These are phyloP conservation scores for Fusarium phyllophilum DNA, from an alignment of 2,329 filamentous ascomycete genomes.

Conservation along the genomic window DNA sequence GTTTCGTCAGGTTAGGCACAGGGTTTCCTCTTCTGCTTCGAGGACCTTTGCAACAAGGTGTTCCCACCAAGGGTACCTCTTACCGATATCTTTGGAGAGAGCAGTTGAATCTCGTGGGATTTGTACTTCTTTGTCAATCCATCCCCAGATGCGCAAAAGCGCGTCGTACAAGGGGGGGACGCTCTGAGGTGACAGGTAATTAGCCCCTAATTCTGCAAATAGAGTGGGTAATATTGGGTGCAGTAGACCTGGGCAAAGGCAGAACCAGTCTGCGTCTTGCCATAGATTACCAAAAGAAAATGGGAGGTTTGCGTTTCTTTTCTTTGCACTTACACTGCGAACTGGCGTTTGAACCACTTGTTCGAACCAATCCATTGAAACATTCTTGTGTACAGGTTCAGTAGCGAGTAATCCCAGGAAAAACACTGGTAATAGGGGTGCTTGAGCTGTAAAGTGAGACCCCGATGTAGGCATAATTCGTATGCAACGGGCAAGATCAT, in stretches of 20 bases:
- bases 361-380: constrained; percentile 51
- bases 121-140: constrained; percentile 47
- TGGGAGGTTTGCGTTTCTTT: constrained; percentile 16
- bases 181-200: constrained; percentile 45
- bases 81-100: constrained; percentile 40
- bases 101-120: constrained; percentile 16
- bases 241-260: constrained; percentile 25
- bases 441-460: constrained; percentile 54
- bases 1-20: constrained; percentile 52
- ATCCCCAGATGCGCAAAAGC: constrained; percentile 49
- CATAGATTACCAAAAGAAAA: constrained; percentile 15
- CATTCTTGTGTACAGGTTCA: constrained; percentile 38
- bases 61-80: constrained; percentile 54
- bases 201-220: constrained; percentile 35
- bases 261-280: constrained; percentile 38
- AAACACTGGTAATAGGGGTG: constrained; percentile 55
- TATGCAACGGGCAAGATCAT: constrained; percentile 51
- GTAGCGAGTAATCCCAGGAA: constrained; percentile 53
- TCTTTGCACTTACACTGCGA: constrained; percentile 51
- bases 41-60: constrained; percentile 48
- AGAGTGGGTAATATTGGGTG: constrained; percentile 19
- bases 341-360: constrained; percentile 51
- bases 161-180: constrained; percentile 52
- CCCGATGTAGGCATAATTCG: constrained; percentile 55
- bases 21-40: constrained; percentile 47